Base-by-base conservation (phyloP, 2,329 filamentous ascomycete species). In the Talaromyces albobiverticillius region DNA sequence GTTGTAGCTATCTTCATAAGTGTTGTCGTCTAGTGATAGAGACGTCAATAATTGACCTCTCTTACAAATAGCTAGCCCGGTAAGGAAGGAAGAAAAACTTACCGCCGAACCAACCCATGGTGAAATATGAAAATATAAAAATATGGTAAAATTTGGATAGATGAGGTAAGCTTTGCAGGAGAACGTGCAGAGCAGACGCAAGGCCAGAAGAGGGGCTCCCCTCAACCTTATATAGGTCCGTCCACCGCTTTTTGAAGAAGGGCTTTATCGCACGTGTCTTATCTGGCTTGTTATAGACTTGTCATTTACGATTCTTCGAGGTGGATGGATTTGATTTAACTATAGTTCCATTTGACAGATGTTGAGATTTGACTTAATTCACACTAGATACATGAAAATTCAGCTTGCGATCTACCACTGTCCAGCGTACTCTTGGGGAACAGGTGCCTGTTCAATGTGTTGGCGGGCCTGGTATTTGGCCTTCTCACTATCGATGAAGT, bases 381-480 rank as follows among this genome's bases (percentile, higher is more conserved):
- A n/a, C n/a, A n/a, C n/a, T n/a, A n/a, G n/a, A n/a, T n/a, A n/a
- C n/a, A n/a, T n/a, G n/a, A n/a, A n/a, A n/a, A n/a, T n/a, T n/a
- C n/a, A n/a, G n/a, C n/a, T n/a, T n/a, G n/a, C n/a, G n/a, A n/a
- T n/a, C n/a, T n/a, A n/a, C n/a, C n/a, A n/a, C n/a, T n/a, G 49
- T 45, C 38, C 29, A 20, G 18, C 20, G 10, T 42, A 31, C 6
- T 34, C 26, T 1, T 9, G 18, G 16, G 29, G 20, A 7, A 54
- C 52, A n/a, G n/a, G n/a, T n/a, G n/a, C n/a, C n/a, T 42, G 36
- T 2, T 57, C 55, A 25, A 57, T 49, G 25, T 82, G 75, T 67
- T 79, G 60, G 67, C 77, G 76, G 34, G 84, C 84, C 46, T 84
- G 77, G 61, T 74, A 73, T 73, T 84, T 82, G 56, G 83, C 82